Base-by-base conservation (phyloP, 2,329 filamentous ascomycete genomes). In the Aspergillus costaricaensis region DNA sequence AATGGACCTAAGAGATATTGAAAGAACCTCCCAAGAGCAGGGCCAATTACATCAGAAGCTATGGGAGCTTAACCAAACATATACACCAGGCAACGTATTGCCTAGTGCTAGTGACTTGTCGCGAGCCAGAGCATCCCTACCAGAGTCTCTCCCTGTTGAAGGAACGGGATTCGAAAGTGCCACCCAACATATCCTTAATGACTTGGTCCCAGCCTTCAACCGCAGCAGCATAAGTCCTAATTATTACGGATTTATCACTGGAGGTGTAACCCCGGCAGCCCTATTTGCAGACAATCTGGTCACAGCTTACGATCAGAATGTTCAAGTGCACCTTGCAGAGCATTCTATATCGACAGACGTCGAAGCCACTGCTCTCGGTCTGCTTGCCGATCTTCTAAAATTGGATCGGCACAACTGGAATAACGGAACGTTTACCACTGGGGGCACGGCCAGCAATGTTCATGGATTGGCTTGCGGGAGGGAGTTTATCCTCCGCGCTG, bases 231-330 rank as follows among this genome's bases (percentile, higher is more conserved):
- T 84, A 44, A 86, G 84, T 47, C 76, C 86, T 10, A 86, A 87
- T 57, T 96, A 96, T 81, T 96, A 91, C 74, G 93, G 92, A 61
- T 96, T 97, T 73, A 90, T 97, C 5, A 96, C 89, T 0, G 94
- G 94, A 48, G 90, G 91, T 14, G 82, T 84, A 7, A 90, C 93
- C 0, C 91, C 92, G 5, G 86, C 92, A 23, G 92, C 92, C 32
- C 84, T 89, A 67, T 85, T 91, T 57, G 93, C 92, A 1, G 94
- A 97, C 74, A 90, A 92, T 65, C 77, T 96, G n/a, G 92, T 94
- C 62, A 88, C 88, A 5, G 84, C 86, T 8, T 85, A 89, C 62
- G 93, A 97, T 72, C 91, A 96, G 73, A 96, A 93, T 74, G 88
- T 92, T 4, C 85, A 88, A 60, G 91, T 96, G 0, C 92, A 97